These are phyloP conservation scores for Cairneyella variabilis DNA, from an alignment of 495 filamentous ascomycete species.

Conservation along the genomic window DNA sequence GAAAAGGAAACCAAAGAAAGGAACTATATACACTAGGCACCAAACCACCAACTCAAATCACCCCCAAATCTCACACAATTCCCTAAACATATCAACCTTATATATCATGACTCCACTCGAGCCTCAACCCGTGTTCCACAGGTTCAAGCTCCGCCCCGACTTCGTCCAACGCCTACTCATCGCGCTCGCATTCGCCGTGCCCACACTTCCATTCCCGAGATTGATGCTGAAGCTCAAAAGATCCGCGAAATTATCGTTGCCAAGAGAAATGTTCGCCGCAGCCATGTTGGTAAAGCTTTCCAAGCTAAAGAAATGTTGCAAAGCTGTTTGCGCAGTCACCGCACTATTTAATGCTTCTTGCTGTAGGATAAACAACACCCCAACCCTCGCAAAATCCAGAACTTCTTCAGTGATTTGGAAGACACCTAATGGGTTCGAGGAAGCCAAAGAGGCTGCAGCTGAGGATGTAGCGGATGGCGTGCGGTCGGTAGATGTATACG, in stretches of 20 bases:
- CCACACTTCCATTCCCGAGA: constrained; percentile 25
- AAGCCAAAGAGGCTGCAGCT: neutral
- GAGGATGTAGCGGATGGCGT: constrained; percentile 20
- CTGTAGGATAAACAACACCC: constrained; percentile 60
- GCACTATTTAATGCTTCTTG: constrained; percentile 47
- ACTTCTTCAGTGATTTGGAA: constrained; percentile 44
- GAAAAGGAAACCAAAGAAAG: neutral
- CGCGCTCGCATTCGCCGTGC: neutral
- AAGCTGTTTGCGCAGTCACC: constrained; percentile 47
- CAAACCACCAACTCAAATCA: too few species aligned
- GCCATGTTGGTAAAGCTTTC: constrained; percentile 40
- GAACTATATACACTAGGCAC: neutral
- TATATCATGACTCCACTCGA: neutral
- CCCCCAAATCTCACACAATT: neutral
- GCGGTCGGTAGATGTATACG: constrained; percentile 22
- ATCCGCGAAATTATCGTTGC: constrained; percentile 42
- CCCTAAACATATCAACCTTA: neutral
- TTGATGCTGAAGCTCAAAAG: constrained; percentile 39
- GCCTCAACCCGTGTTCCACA: neutral
- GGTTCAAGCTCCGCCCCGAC: neutral
- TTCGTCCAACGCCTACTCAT: neutral
- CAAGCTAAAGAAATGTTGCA: constrained; percentile 39
- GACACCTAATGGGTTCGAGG: constrained; percentile 22
- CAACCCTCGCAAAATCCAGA: constrained; percentile 64
- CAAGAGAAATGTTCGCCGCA: constrained; percentile 27